A percentile compares a stretch with the other conserved stretches of the same genome.
phyloP scores from a whole-genome alignment of 306 rosid genomes.

The Astragalus glycyphyllos region DNA sequence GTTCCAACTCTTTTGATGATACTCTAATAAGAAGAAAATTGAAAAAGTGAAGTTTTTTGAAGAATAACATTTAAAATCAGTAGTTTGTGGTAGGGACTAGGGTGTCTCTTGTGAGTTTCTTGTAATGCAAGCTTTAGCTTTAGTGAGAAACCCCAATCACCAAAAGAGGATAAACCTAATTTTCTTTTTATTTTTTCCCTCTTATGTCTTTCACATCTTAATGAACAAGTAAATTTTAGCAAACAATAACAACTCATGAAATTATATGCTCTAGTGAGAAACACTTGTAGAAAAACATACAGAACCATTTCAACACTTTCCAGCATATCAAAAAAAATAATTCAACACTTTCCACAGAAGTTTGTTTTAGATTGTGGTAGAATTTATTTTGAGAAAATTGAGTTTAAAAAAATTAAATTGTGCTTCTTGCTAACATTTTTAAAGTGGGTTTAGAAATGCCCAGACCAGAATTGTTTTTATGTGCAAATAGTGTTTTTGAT shows the following conservation, averaged over 20 bases:
- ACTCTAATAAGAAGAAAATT: conserved; percentile 38
- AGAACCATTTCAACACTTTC: too few relatives aligned
- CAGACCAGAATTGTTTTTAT: too few relatives aligned
- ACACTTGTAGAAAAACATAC: too few relatives aligned
- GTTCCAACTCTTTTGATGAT: conserved; percentile 55
- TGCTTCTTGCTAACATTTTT: too few relatives aligned
- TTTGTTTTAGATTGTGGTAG: too few relatives aligned
- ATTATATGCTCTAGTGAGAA: background rate
- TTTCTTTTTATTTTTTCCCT: background rate
- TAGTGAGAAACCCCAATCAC: conserved; percentile 26
- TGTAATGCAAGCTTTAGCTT: conserved; percentile 23
- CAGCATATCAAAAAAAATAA: too few relatives aligned
- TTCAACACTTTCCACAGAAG: too few relatives aligned
- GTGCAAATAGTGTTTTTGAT: too few relatives aligned
- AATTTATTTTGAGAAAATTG: too few relatives aligned
- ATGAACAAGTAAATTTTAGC: background rate
- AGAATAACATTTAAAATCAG: conserved; percentile 35
- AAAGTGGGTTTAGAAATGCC: too few relatives aligned
- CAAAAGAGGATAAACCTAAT: background rate
- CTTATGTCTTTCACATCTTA: background rate
- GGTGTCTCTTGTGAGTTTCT: conserved; percentile 11
- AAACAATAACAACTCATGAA: background rate
- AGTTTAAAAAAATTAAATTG: too few relatives aligned
- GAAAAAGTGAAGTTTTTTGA: background rate
- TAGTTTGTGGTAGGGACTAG: conserved; percentile 25